Base-by-base conservation (phyloP, 768 basidiomycete genomes). In the Leucosporidium scottii region DNA sequence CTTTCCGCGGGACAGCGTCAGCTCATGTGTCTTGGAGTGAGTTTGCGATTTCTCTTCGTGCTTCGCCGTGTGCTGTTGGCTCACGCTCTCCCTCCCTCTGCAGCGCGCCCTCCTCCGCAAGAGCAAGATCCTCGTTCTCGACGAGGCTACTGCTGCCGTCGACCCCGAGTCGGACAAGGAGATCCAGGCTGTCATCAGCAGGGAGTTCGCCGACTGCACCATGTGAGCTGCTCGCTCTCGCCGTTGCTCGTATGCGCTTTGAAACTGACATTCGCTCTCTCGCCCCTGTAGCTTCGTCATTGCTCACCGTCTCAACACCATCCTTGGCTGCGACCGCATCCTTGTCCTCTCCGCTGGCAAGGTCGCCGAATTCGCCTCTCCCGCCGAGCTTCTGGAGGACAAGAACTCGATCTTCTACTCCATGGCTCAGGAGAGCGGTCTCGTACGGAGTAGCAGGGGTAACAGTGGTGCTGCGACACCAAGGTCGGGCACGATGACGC, bases 121-220 rank as follows among this genome's bases (percentile, higher is more conserved):
- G 85, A 85, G 89, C 23, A 93, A 87, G 78, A 87, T 96, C 48
- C 81, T 97, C 9, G 90, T 96, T 1, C 81, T 97, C n/a, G 93
- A 96, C 75, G 93, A 97, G 84, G 90, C 88, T 85, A 74, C 71
- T 73, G 18, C 28, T n/a, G 55, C 49, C 10, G 85, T 86, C 61
- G 85, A 86, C 67, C 82, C 83, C 8, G 85, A 85, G 70, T 85
- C 84, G 12, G 86, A 87, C 71, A 79, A 83, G 3, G 83, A 83
- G 72, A 73, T 87, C 25, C 86, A 87, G 75, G 59, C 58, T 15
- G 86, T 86, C 10, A 88, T 89, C 50, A 83, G 84, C 70, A 80
- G 79, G 4, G 85, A 87, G 72, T 87, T 87, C 67, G 78, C 79
- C 0, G 68, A 80, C 15, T 83, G 84, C 21, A 85, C 85, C 0